phyloP scores from a whole-genome alignment of 2,329 filamentous ascomycete genomes.

The Emericellopsis atlantica region DNA sequence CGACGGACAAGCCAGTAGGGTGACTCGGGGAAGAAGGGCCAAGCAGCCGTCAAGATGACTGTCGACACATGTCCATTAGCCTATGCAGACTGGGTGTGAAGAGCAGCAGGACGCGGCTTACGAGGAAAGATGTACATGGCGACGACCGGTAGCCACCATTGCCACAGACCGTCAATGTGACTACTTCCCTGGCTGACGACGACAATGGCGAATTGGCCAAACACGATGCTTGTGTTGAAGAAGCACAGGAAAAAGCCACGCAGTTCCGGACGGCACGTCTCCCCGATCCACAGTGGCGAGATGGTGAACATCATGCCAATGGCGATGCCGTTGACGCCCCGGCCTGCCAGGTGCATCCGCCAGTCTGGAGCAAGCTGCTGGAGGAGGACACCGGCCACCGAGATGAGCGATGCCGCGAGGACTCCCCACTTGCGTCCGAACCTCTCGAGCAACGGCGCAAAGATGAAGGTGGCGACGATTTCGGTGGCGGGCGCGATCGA shows the following conservation, averaged over 20 bases:
- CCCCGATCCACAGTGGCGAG: conserved; percentile 23
- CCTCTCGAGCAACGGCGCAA: conserved; percentile 15
- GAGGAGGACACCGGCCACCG: conserved; percentile 13
- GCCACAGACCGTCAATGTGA: conserved; percentile 12
- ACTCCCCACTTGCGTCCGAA: conserved; percentile 16
- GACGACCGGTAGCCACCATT: conserved; percentile 17
- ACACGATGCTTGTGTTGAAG: conserved; percentile 22
- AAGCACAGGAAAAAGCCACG: conserved; percentile 23
- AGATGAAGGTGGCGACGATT: conserved; percentile 12
- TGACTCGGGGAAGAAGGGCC: conserved; percentile 21
- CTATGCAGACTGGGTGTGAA: neutral
- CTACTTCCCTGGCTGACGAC: conserved; percentile 9
- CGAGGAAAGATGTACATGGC: conserved; percentile 16
- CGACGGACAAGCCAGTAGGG: conserved; percentile 18
- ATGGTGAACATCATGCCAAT: conserved; percentile 22
- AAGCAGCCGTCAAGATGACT: conserved; percentile 10
- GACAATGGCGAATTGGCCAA: conserved; percentile 17
- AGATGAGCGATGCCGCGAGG: conserved; percentile 11
- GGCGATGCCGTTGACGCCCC: conserved; percentile 14
- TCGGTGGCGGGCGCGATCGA: conserved; percentile 14
- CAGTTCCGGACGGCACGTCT: conserved; percentile 20
- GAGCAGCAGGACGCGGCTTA: conserved; percentile 6
- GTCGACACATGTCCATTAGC: neutral
- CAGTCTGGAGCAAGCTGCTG: conserved; percentile 15
- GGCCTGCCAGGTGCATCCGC: conserved; percentile 13